Evolutionary conservation across 1,284 basidiomycete species (phyloP).

Genomic region (Ganoderma lingzhi): DNA sequence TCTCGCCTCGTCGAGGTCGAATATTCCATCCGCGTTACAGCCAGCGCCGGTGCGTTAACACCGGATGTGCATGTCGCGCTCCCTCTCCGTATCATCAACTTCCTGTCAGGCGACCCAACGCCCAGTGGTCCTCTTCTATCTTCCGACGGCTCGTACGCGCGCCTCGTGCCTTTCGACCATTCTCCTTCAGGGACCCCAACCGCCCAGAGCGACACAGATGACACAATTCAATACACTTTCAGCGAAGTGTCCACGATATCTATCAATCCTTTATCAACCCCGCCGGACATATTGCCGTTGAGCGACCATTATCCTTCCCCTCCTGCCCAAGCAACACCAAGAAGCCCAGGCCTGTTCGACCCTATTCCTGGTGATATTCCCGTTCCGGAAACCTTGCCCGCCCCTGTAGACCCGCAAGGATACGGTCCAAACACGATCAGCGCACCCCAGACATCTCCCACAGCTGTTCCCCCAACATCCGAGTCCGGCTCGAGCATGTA

Average conservation of each 20-base stretch:
- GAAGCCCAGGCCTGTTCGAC: background rate
- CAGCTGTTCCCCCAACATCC: slow-evolving; percentile 10
- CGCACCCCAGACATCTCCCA: background rate
- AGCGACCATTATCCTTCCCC: background rate
- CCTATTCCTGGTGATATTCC: background rate
- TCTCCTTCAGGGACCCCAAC: background rate
- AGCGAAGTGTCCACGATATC: background rate
- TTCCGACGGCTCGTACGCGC: slow-evolving; percentile 31
- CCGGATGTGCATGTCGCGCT: slow-evolving; percentile 73
- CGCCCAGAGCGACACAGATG: background rate
- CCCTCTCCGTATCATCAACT: slow-evolving; percentile 80
- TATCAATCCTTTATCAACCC: background rate
- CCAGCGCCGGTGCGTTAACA: slow-evolving; percentile 71
- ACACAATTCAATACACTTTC: background rate
- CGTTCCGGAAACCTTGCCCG: background rate
- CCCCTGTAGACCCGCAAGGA: background rate
- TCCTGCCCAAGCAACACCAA: background rate
- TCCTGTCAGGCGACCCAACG: slow-evolving; percentile 83
- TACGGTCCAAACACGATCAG: background rate
- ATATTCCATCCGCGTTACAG: slow-evolving; percentile 78
- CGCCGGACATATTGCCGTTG: background rate
- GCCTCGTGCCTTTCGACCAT: slow-evolving; percentile 23
- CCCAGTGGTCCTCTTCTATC: slow-evolving; percentile 49
- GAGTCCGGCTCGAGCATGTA: slow-evolving; percentile 37
- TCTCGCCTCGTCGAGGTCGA: slow-evolving; percentile 83